Evolutionary conservation across 2,329 filamentous ascomycete genomes (phyloP).

Genomic region (Aspergillus fischeri): DNA sequence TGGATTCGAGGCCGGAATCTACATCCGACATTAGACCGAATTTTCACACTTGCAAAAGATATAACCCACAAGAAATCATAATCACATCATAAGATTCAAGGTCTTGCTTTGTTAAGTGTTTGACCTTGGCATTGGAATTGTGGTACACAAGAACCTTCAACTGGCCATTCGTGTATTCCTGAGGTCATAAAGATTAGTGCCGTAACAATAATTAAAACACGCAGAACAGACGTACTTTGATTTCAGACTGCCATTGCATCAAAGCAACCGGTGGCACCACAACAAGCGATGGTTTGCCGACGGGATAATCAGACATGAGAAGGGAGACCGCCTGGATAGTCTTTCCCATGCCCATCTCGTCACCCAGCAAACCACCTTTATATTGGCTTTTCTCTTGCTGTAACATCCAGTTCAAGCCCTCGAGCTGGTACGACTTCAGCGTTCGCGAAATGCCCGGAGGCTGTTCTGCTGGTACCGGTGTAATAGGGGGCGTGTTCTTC

Average conservation of each 20-base stretch:
- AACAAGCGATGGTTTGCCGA: slow-evolving; percentile 75
- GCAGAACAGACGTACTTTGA: slow-evolving; percentile 50
- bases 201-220: not conserved
- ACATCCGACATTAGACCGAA: slow-evolving; percentile 6
- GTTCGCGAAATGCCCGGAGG: slow-evolving; percentile 74
- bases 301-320: slow-evolving; percentile 95
- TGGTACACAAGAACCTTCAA: slow-evolving; percentile 90
- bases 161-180: slow-evolving; percentile 73
- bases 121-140: slow-evolving; percentile 77
- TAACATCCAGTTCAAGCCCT: slow-evolving; percentile 92
- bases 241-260: slow-evolving; percentile 91
- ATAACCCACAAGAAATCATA: slow-evolving; percentile 84
- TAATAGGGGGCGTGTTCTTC: slow-evolving; percentile 63
- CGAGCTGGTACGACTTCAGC: slow-evolving; percentile 88
- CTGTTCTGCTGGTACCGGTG: slow-evolving; percentile 62
- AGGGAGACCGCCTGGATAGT: slow-evolving; percentile 97
- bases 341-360: slow-evolving; percentile 99
- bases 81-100: slow-evolving; percentile 85
- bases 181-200: not conserved
- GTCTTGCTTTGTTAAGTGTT: slow-evolving; percentile 68
- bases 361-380: slow-evolving; percentile 85
- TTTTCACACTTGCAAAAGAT: not conserved
- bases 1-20: slow-evolving; percentile 71
- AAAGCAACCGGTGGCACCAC: slow-evolving; percentile 88
- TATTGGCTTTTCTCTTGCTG: slow-evolving; percentile 81